Conservation (phyloP, 306 rosid genomes). For the Castanopsis chinensis region DNA sequence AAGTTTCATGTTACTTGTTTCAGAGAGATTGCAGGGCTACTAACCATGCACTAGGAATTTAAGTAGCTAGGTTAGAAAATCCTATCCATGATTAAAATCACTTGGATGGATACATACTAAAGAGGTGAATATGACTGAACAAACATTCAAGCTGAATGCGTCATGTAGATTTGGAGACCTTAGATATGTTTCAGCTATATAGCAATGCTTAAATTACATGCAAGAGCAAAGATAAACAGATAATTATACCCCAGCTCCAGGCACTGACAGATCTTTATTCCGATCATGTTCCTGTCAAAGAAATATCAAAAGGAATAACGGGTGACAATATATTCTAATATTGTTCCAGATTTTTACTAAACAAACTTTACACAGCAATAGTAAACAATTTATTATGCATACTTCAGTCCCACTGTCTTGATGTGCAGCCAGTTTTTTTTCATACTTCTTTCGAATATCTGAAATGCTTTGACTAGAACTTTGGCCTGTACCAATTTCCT, state of each 20-base stretch:
- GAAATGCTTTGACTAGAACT: slow-evolving; percentile 61
- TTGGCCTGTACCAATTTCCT: slow-evolving; percentile 74
- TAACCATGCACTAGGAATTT: neutral
- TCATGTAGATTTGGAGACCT: slow-evolving; percentile 5
- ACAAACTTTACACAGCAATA: neutral
- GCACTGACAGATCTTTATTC: slow-evolving; percentile 78
- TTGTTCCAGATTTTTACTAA: neutral
- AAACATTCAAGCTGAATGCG: slow-evolving; percentile 17
- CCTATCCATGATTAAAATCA: neutral
- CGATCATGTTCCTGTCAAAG: slow-evolving; percentile 65
- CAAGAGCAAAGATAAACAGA: slow-evolving; percentile 3
- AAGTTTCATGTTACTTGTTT: too few relatives aligned
- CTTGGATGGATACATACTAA: slow-evolving; percentile 4
- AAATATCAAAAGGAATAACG: slow-evolving; percentile 32
- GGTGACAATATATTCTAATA: slow-evolving; percentile 9
- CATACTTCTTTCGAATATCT: slow-evolving; percentile 95
- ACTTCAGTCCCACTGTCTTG: slow-evolving; percentile 71
- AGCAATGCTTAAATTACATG: slow-evolving; percentile 12
- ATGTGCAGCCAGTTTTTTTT: slow-evolving; percentile 81
- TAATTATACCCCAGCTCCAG: slow-evolving; percentile 94
- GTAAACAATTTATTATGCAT: slow-evolving; percentile 31
- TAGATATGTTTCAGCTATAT: neutral
- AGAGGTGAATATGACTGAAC: slow-evolving; percentile 18
- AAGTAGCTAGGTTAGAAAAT: neutral
- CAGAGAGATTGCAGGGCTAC: too few relatives aligned